Percentiles rank a stretch among this genome's conserved stretches.
Conservation (phyloP, 495 filamentous ascomycete genomes). For the Trichocladium antarcticum region DNA sequence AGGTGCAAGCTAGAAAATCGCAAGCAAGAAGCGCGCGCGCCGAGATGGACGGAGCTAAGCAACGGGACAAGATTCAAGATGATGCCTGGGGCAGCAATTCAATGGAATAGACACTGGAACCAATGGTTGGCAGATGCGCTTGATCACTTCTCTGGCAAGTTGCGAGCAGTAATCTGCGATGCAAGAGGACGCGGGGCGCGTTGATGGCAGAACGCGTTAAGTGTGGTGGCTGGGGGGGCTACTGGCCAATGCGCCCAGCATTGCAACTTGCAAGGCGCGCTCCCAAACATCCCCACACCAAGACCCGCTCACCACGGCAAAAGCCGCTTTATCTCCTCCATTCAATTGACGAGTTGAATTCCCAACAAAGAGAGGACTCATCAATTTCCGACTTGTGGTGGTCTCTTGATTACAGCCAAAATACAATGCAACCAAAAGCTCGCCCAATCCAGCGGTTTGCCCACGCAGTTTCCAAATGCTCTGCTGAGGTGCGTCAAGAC, state of each 20-base stretch:
- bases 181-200: not conserved
- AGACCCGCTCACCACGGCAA: too few species aligned
- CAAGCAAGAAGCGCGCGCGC: not conserved
- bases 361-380: too few species aligned
- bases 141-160: not conserved
- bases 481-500: constrained; percentile 52
- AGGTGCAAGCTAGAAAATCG: not conserved
- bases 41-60: not conserved
- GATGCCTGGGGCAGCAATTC: not conserved
- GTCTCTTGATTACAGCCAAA: not conserved
- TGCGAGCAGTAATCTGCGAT: not conserved
- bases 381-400: too few species aligned
- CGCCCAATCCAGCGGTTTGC: constrained; percentile 88
- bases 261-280: too few species aligned
- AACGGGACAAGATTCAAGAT: not conserved
- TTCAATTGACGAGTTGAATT: too few species aligned
- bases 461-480: constrained; percentile 69
- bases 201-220: not conserved
- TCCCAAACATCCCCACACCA: too few species aligned
- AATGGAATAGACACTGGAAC: not conserved
- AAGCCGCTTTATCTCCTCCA: too few species aligned
- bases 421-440: constrained; percentile 21
- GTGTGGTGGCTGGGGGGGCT: not conserved
- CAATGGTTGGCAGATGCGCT: not conserved
- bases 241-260: too few species aligned